These are phyloP conservation scores for Aspergillus diversus DNA, from an alignment of 495 filamentous ascomycete species.

Conservation along the genomic window DNA sequence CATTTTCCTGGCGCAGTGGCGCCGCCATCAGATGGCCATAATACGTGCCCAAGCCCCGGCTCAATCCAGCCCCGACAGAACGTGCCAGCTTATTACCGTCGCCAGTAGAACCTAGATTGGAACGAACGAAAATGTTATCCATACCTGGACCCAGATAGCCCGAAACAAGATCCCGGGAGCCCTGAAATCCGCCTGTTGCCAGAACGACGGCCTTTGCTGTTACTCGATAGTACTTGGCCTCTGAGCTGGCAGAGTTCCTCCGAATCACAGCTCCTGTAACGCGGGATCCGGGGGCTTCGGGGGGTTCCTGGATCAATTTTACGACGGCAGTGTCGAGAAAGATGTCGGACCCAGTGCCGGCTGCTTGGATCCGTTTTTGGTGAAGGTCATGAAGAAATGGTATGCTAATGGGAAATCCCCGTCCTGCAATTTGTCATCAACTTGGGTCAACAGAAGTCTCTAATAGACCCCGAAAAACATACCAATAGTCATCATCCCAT, in stretches of 20 bases:
- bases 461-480: neutral
- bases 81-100: conserved; percentile 29
- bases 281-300: conserved; percentile 23
- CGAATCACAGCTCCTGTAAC: conserved; percentile 28
- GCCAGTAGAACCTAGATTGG: conserved; percentile 30
- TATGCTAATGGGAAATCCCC: conserved; percentile 32
- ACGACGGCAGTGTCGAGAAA: conserved; percentile 26
- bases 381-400: conserved; percentile 26
- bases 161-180: conserved; percentile 22
- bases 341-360: conserved; percentile 20
- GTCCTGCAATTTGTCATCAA: no score
- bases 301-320: conserved; percentile 26
- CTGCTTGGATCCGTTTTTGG: conserved; percentile 17
- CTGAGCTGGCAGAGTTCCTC: neutral
- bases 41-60: conserved; percentile 30
- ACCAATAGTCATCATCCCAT: conserved; percentile 38
- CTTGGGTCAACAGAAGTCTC: neutral
- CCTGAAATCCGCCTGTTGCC: conserved; percentile 34
- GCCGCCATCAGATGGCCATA: conserved; percentile 34
- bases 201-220: conserved; percentile 28
- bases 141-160: conserved; percentile 25
- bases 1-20: conserved; percentile 23
- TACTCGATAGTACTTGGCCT: conserved; percentile 20
- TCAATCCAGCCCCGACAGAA: conserved; percentile 26
- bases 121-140: conserved; percentile 35